Evolutionary conservation across 2,329 filamentous ascomycete species (phyloP).

Genomic region (Bimuria novae-zelandiae): DNA sequence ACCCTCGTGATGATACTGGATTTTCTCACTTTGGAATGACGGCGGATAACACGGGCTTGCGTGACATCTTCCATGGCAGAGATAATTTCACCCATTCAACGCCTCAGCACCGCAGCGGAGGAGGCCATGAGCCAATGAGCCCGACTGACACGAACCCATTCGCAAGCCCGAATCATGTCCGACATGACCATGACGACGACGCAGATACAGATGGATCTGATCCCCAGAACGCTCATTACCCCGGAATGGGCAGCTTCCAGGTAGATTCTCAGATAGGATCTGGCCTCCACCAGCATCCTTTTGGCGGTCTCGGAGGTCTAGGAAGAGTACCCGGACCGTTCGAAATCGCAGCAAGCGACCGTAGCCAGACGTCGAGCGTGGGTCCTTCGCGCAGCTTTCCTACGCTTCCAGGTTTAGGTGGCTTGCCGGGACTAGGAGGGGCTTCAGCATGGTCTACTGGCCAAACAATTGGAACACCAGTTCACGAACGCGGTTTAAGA

Average conservation of each 20-base stretch:
- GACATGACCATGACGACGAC: constrained; percentile 65
- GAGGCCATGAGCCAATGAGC: constrained; percentile 73
- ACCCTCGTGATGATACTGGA: constrained; percentile 61
- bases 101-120: constrained; percentile 52
- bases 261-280: constrained; percentile 49
- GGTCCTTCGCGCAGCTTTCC: constrained; percentile 74
- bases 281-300: constrained; percentile 50
- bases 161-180: constrained; percentile 82
- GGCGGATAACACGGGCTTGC: constrained; percentile 60
- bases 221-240: constrained; percentile 56
- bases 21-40: constrained; percentile 66
- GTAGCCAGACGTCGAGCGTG: constrained; percentile 90
- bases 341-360: constrained; percentile 74
- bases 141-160: constrained; percentile 97
- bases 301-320: constrained; percentile 62
- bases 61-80: constrained; percentile 61
- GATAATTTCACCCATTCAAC: constrained; percentile 63
- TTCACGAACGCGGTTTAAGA: constrained; percentile 61
- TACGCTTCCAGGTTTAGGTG: constrained; percentile 62
- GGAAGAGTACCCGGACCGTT: constrained; percentile 47
- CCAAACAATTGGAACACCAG: constrained; percentile 76
- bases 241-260: constrained; percentile 60
- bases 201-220: constrained; percentile 62
- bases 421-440: constrained; percentile 62
- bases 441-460: constrained; percentile 66